Conservation (phyloP, 768 basidiomycete species). For the Tricholoma hemisulphureum region DNA sequence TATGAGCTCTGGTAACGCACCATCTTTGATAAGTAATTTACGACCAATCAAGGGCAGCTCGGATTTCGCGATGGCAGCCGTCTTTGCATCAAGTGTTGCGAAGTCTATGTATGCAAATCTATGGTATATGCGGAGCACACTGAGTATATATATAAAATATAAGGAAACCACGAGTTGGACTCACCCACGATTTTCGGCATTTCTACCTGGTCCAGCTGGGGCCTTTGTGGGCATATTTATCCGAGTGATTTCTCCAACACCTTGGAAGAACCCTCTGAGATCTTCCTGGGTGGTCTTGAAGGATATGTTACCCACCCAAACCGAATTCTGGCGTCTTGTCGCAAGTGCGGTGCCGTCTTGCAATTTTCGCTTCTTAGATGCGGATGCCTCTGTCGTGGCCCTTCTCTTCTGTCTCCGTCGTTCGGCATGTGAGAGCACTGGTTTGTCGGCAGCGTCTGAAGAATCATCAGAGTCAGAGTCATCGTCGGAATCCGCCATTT, state of each 20-base stretch:
- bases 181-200: constrained; percentile 78
- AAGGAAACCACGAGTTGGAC: constrained; percentile 24
- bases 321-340: constrained; percentile 72
- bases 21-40: constrained; percentile 90
- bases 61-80: constrained; percentile 72
- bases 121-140: not conserved
- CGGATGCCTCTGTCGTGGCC: constrained; percentile 25
- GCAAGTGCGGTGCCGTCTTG: constrained; percentile 34
- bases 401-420: constrained; percentile 59
- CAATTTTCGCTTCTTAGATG: constrained; percentile 49
- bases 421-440: constrained; percentile 75
- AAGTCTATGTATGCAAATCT: constrained; percentile 99
- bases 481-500: constrained; percentile 11
- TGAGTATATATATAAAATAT: constrained; percentile 1
- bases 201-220: constrained; percentile 42
- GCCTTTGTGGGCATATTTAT: constrained; percentile 84
- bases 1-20: constrained; percentile 37
- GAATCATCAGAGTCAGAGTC: constrained; percentile 23
- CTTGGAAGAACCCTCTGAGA: constrained; percentile 69
- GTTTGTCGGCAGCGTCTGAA: constrained; percentile 34
- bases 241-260: constrained; percentile 71
- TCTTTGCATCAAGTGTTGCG: constrained; percentile 69
- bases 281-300: constrained; percentile 82
- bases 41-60: constrained; percentile 84
- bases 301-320: constrained; percentile 95